Conservation (phyloP, 805 yeast genomes). For the Wickerhamomyces tratensis region DNA sequence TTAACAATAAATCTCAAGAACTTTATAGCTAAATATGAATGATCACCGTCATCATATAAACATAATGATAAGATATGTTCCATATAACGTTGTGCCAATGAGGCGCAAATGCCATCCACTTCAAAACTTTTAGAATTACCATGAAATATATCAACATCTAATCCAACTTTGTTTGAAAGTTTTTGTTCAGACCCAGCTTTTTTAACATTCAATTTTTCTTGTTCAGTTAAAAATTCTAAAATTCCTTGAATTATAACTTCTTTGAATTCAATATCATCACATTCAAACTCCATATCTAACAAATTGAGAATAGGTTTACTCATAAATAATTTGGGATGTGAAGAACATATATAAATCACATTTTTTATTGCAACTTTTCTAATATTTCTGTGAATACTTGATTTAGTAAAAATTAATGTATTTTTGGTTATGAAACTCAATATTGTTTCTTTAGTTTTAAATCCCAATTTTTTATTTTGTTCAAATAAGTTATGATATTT, state of each 20-base stretch:
- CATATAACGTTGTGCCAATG: conserved; percentile 57
- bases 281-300: conserved; percentile 39
- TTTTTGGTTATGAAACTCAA: conserved; percentile 49
- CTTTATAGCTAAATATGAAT: conserved; percentile 40
- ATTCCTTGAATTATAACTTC: conserved; percentile 48
- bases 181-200: conserved; percentile 30
- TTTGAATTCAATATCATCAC: conserved; percentile 30
- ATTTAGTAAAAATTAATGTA: conserved; percentile 43
- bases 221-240: conserved; percentile 44
- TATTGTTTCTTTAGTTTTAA: conserved; percentile 43
- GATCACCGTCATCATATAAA: conserved; percentile 31
- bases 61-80: conserved; percentile 38
- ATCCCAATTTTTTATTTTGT: conserved; percentile 25
- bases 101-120: conserved; percentile 67
- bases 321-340: conserved; percentile 59
- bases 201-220: conserved; percentile 36
- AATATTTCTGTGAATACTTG: conserved; percentile 21
- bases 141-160: conserved; percentile 42
- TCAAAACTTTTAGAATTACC: conserved; percentile 40
- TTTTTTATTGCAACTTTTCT: conserved; percentile 47
- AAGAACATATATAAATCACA: conserved; percentile 46
- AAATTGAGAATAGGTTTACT: conserved; percentile 42
- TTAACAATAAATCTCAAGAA: conserved; percentile 47
- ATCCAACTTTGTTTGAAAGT: conserved; percentile 16
- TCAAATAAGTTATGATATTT: conserved; percentile 28